Percentiles rank a stretch among this genome's conserved stretches.
phyloP scores from a whole-genome alignment of 257 asterid genomes.

The Ajuga chamaepitys region DNA sequence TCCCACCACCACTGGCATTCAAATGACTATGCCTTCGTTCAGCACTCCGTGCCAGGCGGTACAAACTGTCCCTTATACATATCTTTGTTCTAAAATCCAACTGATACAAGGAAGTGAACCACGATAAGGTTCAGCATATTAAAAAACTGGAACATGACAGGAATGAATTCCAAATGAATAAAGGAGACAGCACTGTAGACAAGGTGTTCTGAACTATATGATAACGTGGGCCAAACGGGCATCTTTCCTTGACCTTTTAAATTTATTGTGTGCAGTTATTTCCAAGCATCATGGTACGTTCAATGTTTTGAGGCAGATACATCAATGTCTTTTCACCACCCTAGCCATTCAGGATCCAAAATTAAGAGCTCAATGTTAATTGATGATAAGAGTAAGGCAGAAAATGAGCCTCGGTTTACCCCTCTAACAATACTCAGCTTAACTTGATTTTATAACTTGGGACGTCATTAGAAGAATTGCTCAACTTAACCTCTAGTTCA shows the following conservation, averaged over 20 bases:
- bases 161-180: neutral
- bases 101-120: conserved; percentile 34
- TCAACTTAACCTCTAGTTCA: neutral
- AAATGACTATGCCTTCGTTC: conserved; percentile 65
- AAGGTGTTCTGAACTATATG: neutral
- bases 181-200: neutral
- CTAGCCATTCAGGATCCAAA: neutral
- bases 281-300: neutral
- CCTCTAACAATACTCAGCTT: neutral
- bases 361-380: neutral
- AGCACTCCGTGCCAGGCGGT: conserved; percentile 92
- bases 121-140: conserved; percentile 8
- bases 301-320: neutral
- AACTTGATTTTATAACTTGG: neutral
- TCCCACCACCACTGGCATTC: conserved; percentile 25
- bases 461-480: neutral
- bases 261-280: neutral
- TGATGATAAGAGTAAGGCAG: neutral
- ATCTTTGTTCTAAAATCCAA: conserved; percentile 78
- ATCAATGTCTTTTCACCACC: neutral
- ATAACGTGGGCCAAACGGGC: neutral
- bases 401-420: neutral
- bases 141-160: neutral
- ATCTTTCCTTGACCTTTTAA: neutral
- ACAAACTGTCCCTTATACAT: conserved; percentile 87